Percentiles rank a stretch among this genome's conserved stretches.
These are phyloP conservation scores for Wallacemonas collosoma DNA, from an alignment of 208 protist species.

Conservation along the genomic window DNA sequence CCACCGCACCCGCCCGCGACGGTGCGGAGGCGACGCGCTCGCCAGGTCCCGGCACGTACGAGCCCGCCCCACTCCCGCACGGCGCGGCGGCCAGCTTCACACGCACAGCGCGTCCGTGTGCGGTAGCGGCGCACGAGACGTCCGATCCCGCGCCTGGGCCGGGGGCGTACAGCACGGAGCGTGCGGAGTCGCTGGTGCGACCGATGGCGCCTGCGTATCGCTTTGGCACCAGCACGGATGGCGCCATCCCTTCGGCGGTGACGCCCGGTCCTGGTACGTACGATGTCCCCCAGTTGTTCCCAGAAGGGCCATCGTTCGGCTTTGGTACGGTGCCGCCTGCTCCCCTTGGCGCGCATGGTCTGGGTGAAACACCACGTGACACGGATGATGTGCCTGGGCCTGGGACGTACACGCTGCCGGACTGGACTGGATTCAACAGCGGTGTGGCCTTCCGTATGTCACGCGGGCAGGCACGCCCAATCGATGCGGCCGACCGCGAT, in stretches of 20 bases:
- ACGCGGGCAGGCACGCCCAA: neutral
- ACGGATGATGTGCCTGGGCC: conserved; percentile 24
- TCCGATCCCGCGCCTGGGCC: conserved; percentile 21
- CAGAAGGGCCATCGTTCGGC: conserved; percentile 10
- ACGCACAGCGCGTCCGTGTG: neutral
- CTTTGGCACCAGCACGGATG: conserved; percentile 46
- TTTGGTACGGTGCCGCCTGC: conserved; percentile 6
- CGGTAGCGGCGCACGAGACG: neutral
- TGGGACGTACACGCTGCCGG: conserved; percentile 10
- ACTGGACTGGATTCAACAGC: neutral
- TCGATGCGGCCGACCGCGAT: conserved; percentile 9
- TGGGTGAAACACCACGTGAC: too few relatives aligned
- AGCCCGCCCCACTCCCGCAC: conserved; percentile 7
- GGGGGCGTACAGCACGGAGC: conserved; percentile 21
- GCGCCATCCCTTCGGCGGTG: conserved; percentile 1
- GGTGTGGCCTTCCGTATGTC: neutral
- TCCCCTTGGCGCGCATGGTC: too few relatives aligned
- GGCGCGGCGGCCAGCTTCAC: neutral
- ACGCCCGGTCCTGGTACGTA: conserved; percentile 29
- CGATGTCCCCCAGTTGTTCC: conserved; percentile 8
- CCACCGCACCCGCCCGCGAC: conserved; percentile 9
- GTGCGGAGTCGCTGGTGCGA: neutral
- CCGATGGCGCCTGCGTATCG: conserved; percentile 17
- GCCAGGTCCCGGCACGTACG: conserved; percentile 44
- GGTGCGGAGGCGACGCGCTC: neutral